A percentile compares a stretch with the other conserved stretches of the same genome.
These are phyloP conservation scores for Hyaloscypha finlandica DNA, from an alignment of 495 filamentous ascomycete species.

Conservation along the genomic window DNA sequence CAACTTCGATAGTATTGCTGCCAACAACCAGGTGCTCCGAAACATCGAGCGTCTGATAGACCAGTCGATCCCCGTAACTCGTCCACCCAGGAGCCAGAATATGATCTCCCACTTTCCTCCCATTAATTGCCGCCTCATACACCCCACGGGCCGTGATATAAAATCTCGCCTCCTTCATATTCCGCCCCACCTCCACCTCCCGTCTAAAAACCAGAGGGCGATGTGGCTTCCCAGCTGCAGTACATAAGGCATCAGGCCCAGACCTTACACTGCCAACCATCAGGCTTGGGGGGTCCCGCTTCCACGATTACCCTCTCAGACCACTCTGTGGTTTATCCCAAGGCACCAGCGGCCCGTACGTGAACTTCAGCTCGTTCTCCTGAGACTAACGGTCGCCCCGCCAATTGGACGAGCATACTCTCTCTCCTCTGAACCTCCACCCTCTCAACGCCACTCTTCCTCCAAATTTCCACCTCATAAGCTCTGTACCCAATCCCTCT, in stretches of 20 bases:
- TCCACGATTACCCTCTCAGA: constrained; percentile 39
- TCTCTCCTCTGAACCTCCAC: neutral
- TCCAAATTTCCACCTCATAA: constrained; percentile 38
- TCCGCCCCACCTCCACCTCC: constrained; percentile 4
- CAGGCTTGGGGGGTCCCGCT: constrained; percentile 36
- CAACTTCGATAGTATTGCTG: constrained; percentile 47
- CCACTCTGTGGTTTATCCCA: constrained; percentile 35
- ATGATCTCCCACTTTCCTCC: constrained; percentile 46
- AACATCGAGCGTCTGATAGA: constrained; percentile 55
- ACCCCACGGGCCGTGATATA: constrained; percentile 55
- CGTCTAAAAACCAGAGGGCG: constrained; percentile 19
- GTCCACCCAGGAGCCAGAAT: constrained; percentile 54
- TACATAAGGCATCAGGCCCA: constrained; percentile 33
- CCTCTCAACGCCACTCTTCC: neutral
- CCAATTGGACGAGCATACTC: constrained; percentile 50
- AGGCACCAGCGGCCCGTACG: constrained; percentile 32
- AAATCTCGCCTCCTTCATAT: constrained; percentile 37
- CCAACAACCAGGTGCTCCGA: constrained; percentile 35
- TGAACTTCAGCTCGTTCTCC: constrained; percentile 42
- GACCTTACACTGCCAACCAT: constrained; percentile 45
- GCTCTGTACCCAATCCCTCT: constrained; percentile 38
- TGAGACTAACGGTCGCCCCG: constrained; percentile 41
- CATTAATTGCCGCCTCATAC: constrained; percentile 54
- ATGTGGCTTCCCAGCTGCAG: constrained; percentile 24
- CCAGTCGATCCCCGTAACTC: constrained; percentile 49